Base-by-base conservation (phyloP, 495 filamentous ascomycete species). In the Penicillium canescens region DNA sequence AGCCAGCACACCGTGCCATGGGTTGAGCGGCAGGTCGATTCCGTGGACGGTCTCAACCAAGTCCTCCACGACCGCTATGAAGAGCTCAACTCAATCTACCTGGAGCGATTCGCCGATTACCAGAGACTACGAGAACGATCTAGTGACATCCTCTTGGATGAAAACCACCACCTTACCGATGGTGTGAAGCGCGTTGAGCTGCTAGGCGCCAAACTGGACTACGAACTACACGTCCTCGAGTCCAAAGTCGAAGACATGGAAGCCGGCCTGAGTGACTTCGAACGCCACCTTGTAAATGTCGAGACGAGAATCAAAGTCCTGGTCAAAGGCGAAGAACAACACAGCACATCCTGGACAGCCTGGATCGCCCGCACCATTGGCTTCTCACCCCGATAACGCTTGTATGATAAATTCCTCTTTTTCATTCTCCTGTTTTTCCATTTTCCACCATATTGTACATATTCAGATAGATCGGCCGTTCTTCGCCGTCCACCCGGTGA, bases 181-280 rank as follows among this genome's bases (percentile, higher is more conserved):
- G 79, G 78, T 26, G 78, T 95, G 50, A 89, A 86, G 65, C 89
- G 91, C 54, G 81, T 97, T 16, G 95, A 96, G 65, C 76, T 86
- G 18, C 75, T 96, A 38, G 85, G 86, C 6, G 90, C 90, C 18
- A 94, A 93, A 77, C 77, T 98, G 54, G 93, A 98, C 62, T 98
- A 98, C 67, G 95, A 98, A 73, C 82, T 98, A 34, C 82, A 84
- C 46, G 87, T 84, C 20, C 75, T 98, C 20, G 79, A 87, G 43
- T 86, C 86, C 16, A 91, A 90, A 62, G 88, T 97, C 31, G 82
- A 88, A 54, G 94, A 98, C 60, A 87, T 96, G 34, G 93, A 96
- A 60, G 85, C 90, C 44, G 89, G 89, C 0, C 79, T 96, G 9
- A 74, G 68, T 14, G 90, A 94, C 49, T 95, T 95, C 64, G 90